A percentile compares a stretch with the other conserved stretches of the same genome.
phyloP scores from a whole-genome alignment of 371 early-diverging fungal species.

The Syncephalis plumigaleata region DNA sequence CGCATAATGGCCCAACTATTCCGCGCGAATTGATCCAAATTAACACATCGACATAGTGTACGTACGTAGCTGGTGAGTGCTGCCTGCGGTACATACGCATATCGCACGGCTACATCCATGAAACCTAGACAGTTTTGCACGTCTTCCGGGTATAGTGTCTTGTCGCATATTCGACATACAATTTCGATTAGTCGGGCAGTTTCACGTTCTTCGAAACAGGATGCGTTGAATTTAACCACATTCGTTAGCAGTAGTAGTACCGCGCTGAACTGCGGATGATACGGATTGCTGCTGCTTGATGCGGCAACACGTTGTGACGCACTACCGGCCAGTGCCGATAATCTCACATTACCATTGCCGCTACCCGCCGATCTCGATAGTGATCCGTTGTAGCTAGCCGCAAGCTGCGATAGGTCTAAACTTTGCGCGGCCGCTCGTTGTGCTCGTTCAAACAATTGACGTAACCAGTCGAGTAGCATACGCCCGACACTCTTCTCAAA shows the following conservation, averaged over 20 bases:
- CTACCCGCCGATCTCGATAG: constrained; percentile 4
- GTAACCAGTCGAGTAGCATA: constrained; percentile 33
- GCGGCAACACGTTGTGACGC: constrained; percentile 12
- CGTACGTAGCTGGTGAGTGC: constrained; percentile 31
- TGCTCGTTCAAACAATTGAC: constrained; percentile 17
- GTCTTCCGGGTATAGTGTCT: constrained; percentile 22
- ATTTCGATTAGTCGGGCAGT: constrained; percentile 32
- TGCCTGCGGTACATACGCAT: constrained; percentile 39
- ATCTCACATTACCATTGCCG: not conserved
- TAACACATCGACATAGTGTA: constrained; percentile 28
- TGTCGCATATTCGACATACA: constrained; percentile 24
- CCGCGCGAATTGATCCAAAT: constrained; percentile 14
- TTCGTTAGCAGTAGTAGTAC: constrained; percentile 32
- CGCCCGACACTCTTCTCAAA: constrained; percentile 49
- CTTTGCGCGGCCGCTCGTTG: constrained; percentile 3
- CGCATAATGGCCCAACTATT: constrained; percentile 36
- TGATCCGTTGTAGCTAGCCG: constrained; percentile 10
- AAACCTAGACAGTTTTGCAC: constrained; percentile 33
- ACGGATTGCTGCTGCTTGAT: constrained; percentile 12
- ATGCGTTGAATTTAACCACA: constrained; percentile 49
- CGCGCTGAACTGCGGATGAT: constrained; percentile 16
- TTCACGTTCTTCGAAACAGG: constrained; percentile 36
- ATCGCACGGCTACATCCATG: constrained; percentile 49
- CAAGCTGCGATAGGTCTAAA: constrained; percentile 1
- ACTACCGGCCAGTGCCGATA: constrained; percentile 10